A percentile compares a stretch with the other conserved stretches of the same genome.
Evolutionary conservation across 2,329 filamentous ascomycete genomes (phyloP).

Genomic region (Bipolaris gigantea): DNA sequence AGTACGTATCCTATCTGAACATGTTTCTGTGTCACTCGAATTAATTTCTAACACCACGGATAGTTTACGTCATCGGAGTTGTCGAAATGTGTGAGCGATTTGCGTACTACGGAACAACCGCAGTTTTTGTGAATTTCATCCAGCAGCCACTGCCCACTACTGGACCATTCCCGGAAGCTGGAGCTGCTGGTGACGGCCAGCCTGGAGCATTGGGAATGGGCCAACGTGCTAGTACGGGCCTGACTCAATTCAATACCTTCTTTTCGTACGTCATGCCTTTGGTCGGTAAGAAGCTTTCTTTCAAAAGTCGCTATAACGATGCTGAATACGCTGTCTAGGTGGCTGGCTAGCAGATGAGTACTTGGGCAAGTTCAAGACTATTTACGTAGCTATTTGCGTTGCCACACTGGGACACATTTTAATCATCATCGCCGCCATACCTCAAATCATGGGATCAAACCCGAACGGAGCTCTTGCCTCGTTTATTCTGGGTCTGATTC

Average conservation of each 20-base stretch:
- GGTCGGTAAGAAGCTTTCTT: conserved; percentile 20
- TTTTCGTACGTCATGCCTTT: conserved; percentile 32
- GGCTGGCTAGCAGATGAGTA: conserved; percentile 62
- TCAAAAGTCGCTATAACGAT: background rate
- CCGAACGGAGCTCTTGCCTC: conserved; percentile 48
- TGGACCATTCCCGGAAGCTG: conserved; percentile 54
- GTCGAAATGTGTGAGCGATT: conserved; percentile 38
- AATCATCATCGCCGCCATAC: conserved; percentile 55
- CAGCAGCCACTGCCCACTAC: conserved; percentile 52
- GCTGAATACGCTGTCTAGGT: conserved; percentile 53
- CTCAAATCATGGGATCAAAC: conserved; percentile 45
- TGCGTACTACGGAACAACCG: conserved; percentile 37
- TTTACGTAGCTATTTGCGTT: conserved; percentile 57
- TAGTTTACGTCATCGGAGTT: conserved; percentile 32
- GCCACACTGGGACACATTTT: conserved; percentile 60
- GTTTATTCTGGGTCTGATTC: conserved; percentile 52
- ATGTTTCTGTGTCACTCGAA: background rate
- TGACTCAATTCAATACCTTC: conserved; percentile 27
- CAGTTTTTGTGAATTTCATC: conserved; percentile 36
- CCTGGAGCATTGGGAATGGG: conserved; percentile 35
- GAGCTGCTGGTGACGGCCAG: conserved; percentile 41
- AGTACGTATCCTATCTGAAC: conserved; percentile 3
- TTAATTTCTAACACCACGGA: background rate
- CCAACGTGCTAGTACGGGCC: conserved; percentile 29
- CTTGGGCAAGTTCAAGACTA: conserved; percentile 62